Base-by-base conservation (phyloP, 768 basidiomycete species). In the Leccinum pellstonianum region DNA sequence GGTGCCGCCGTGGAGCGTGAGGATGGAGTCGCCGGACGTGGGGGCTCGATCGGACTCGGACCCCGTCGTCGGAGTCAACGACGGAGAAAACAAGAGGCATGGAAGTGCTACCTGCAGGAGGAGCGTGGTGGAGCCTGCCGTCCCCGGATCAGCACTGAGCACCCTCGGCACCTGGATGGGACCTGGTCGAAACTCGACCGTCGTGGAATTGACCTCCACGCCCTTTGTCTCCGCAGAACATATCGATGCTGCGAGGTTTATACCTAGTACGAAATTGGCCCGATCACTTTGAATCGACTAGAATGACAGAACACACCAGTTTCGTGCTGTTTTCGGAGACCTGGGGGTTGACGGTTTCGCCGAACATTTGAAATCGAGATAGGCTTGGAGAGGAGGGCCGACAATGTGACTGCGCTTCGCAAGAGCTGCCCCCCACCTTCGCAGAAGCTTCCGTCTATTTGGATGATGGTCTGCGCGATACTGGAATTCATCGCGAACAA, bases 61-160 rank as follows among this genome's bases (percentile, higher is more conserved):
- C 23, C 27, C 17, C 25, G 48, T 23, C 25, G 10, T n/a, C 47
- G 8, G 60, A 25, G 41, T 19, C 17, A 0, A 27, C 3, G 61
- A 67, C 0, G 75, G 61, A 7, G 82, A 75, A 70, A 89, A 91
- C 19, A 90, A 61, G 29, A 92, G 78, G 57, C 88, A 80, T 1
- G 90, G 88, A 21, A 91, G 77, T 5, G 88, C 77, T 17, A 89
- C 79, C 73, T 92, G 91, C 11, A 91, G 77, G 43, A 91, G 80
- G 19, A 91, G 81, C 15, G 85, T 83, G 10, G 81, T 86, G 8
- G 90, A 86, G 15, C 87, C 89, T 29, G 90, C 90, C 21, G 21
- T 25, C 23, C 23, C 3, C 23, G 23, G 23, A 4, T 25, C 79
- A 17, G 77, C 80, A 3, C 55, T 80, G 71, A 67, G 84, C 67